Conservation (phyloP, 257 asterid genomes). For the Forsythia suspensa region DNA sequence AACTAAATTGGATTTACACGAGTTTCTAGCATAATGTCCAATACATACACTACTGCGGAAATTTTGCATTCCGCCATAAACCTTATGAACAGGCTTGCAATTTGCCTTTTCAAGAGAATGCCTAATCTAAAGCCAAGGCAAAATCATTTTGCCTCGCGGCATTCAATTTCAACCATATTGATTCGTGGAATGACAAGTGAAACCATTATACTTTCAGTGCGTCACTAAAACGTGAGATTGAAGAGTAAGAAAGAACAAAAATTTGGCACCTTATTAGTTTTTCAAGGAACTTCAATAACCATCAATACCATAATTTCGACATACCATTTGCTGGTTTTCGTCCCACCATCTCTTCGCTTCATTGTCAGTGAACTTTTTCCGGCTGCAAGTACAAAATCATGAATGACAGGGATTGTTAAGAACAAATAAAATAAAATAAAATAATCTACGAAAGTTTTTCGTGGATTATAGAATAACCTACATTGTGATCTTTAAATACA, state of each 20-base stretch:
- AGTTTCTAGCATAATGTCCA: not conserved
- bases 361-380: constrained; percentile 38
- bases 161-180: not conserved
- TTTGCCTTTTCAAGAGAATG: not conserved
- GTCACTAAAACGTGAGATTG: not conserved
- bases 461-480: not conserved
- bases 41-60: not conserved
- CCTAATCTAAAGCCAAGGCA: not conserved
- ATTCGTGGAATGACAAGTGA: not conserved
- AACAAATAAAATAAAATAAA: not conserved
- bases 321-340: constrained; percentile 43
- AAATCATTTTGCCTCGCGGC: not conserved
- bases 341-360: constrained; percentile 60
- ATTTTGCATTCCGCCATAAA: not conserved
- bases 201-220: not conserved
- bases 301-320: constrained; percentile 35
- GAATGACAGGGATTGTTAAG: not conserved
- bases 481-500: too few species aligned
- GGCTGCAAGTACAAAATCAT: constrained; percentile 29
- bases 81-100: not conserved
- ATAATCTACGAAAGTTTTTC: not conserved
- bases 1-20: not conserved
- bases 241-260: not conserved
- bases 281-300: constrained; percentile 22
- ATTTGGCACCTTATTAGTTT: not conserved